Conservation (phyloP, 2,329 filamentous ascomycete species). For the Fusarium sp. region DNA sequence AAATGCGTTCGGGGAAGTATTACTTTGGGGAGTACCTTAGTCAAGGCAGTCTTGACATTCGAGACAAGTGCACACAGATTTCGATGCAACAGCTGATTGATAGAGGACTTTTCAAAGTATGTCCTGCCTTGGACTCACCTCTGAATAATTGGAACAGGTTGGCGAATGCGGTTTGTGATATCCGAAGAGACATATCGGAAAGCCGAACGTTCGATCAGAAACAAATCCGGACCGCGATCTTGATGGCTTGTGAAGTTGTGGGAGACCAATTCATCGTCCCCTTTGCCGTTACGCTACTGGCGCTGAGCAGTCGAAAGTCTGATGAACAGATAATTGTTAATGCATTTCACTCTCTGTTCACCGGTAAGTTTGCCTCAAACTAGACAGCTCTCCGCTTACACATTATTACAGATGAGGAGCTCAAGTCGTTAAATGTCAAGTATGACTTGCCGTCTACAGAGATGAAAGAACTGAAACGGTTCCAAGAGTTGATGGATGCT, state of each 20-base stretch:
- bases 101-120: not conserved
- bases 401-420: not conserved
- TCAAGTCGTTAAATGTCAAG: not conserved
- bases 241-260: fast-evolving
- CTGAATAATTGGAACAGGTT: not conserved
- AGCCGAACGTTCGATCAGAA: not conserved
- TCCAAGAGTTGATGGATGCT: not conserved
- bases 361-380: not conserved
- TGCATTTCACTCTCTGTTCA: not conserved
- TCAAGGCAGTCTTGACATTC: fast-evolving
- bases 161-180: fast-evolving
- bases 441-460: not conserved
- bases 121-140: not conserved
- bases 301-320: not conserved
- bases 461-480: not conserved
- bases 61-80: fast-evolving
- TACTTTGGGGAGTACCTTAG: conserved; percentile 1
- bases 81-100: not conserved
- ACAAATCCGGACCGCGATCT: not conserved
- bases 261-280: not conserved
- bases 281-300: not conserved
- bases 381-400: not conserved
- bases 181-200: not conserved
- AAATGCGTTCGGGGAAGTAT: not conserved
- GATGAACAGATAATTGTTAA: fast-evolving